phyloP scores from a whole-genome alignment of 306 rosid species.

The Vigna hirtella region DNA sequence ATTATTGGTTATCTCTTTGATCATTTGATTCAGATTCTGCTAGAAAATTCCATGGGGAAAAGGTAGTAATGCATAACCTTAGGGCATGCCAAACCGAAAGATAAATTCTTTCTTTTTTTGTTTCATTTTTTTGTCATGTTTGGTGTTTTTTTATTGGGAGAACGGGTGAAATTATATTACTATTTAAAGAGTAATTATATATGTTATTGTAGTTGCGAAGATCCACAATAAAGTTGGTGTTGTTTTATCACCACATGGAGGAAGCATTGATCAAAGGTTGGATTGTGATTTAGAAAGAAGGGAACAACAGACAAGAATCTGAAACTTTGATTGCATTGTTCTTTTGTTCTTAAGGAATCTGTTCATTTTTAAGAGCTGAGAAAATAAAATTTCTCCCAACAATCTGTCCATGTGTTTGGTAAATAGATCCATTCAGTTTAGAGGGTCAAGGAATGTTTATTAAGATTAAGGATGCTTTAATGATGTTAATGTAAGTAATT shows the following conservation, averaged over 20 bases:
- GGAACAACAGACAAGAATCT: slow-evolving; percentile 63
- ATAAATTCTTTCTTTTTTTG: too few relatives aligned
- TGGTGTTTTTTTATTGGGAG: background rate
- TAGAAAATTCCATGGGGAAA: slow-evolving; percentile 38
- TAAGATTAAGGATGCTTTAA: background rate
- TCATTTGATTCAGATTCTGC: slow-evolving; percentile 38
- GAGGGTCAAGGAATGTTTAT: slow-evolving; percentile 38
- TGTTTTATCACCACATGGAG: slow-evolving; percentile 59
- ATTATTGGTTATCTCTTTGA: slow-evolving; percentile 18
- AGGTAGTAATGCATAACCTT: background rate
- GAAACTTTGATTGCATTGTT: slow-evolving; percentile 53
- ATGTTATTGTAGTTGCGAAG: slow-evolving; percentile 31
- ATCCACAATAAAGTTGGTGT: slow-evolving; percentile 47
- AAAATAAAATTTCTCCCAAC: slow-evolving; percentile 34
- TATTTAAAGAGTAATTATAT: background rate
- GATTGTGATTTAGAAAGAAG: slow-evolving; percentile 49
- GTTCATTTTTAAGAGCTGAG: slow-evolving; percentile 23
- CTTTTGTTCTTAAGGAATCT: slow-evolving; percentile 43
- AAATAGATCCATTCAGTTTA: slow-evolving; percentile 41
- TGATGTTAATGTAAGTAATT: slow-evolving; percentile 24
- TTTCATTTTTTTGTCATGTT: background rate
- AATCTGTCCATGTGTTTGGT: slow-evolving; percentile 49
- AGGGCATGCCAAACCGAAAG: too few relatives aligned
- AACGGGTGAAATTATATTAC: background rate
- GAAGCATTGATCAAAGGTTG: slow-evolving; percentile 42